Conservation (phyloP, 768 basidiomycete species). For the Clathrus columnatus region DNA sequence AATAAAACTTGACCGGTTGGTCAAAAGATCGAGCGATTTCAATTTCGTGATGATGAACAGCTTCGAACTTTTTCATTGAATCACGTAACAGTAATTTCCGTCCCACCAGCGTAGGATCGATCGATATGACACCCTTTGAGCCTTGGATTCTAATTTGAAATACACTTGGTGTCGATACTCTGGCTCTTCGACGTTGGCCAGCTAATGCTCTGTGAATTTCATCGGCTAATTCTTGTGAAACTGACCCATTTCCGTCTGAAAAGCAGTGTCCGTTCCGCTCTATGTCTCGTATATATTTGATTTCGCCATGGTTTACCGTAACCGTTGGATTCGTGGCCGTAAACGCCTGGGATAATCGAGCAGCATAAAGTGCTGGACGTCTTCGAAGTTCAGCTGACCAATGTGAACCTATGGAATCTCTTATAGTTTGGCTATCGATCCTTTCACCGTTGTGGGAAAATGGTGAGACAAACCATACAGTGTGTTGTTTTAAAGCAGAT, state of each 20-base stretch:
- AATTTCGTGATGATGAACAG: conserved; percentile 37
- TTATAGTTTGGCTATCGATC: conserved; percentile 40
- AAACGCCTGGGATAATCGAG: conserved; percentile 64
- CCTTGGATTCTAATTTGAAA: conserved; percentile 55
- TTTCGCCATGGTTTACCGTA: conserved; percentile 30
- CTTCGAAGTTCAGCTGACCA: conserved; percentile 38
- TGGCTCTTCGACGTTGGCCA: conserved; percentile 26
- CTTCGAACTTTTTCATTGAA: conserved; percentile 68
- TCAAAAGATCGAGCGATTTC: conserved; percentile 62
- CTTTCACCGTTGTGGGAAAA: conserved; percentile 31
- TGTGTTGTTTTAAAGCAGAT: conserved; percentile 59
- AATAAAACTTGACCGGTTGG: conserved; percentile 45
- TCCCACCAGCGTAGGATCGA: conserved; percentile 45
- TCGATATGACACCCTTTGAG: conserved; percentile 58
- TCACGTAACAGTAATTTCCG: conserved; percentile 42
- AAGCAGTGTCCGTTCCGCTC: conserved; percentile 35
- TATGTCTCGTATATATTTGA: conserved; percentile 35
- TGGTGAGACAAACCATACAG: conserved; percentile 57
- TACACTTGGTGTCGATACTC: conserved; percentile 35
- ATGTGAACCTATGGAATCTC: conserved; percentile 39
- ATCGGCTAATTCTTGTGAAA: conserved; percentile 46
- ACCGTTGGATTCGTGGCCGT: conserved; percentile 60
- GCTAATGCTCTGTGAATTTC: conserved; percentile 32
- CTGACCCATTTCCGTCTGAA: conserved; percentile 64
- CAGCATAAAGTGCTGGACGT: conserved; percentile 63